These are phyloP conservation scores for Coniochaeta sp. DNA, from an alignment of 2,329 filamentous ascomycete species.

Conservation along the genomic window DNA sequence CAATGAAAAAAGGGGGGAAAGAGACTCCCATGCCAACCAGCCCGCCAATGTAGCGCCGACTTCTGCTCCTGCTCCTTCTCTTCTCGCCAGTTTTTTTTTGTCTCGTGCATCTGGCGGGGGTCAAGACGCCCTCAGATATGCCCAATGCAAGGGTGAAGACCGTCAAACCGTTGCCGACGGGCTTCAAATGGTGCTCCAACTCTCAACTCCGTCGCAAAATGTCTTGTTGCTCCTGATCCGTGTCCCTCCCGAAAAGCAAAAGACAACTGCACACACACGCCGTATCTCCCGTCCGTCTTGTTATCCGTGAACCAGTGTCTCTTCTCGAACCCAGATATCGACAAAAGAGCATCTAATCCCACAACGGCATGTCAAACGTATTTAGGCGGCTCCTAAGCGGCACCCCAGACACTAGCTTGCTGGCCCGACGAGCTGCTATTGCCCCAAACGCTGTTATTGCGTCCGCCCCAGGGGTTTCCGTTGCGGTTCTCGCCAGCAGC, in stretches of 20 bases:
- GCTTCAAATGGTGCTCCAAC: background rate
- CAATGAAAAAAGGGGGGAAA: background rate
- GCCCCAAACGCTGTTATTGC: background rate
- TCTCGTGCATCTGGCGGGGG: background rate
- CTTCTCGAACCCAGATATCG: background rate
- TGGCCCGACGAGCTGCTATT: background rate
- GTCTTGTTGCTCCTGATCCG: background rate
- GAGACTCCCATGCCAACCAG: background rate
- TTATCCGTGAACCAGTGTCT: background rate
- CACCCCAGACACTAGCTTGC: background rate
- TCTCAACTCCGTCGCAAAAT: conserved; percentile 1
- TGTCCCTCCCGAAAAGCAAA: background rate
- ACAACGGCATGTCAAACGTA: background rate
- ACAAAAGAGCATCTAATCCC: too few relatives aligned
- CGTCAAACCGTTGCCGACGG: background rate
- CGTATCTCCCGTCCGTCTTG: background rate
- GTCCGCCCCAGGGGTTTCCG: background rate
- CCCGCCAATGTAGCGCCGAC: background rate
- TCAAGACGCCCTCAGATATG: background rate
- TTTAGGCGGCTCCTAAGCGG: too few relatives aligned
- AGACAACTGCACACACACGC: background rate
- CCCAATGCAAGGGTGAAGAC: background rate
- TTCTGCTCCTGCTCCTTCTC: background rate
- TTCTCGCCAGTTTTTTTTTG: background rate
- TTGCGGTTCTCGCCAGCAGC: background rate